Percentiles rank a stretch among this genome's conserved stretches.
Evolutionary conservation across 2,329 filamentous ascomycete genomes (phyloP).

Genomic region (Claviceps citrina): DNA sequence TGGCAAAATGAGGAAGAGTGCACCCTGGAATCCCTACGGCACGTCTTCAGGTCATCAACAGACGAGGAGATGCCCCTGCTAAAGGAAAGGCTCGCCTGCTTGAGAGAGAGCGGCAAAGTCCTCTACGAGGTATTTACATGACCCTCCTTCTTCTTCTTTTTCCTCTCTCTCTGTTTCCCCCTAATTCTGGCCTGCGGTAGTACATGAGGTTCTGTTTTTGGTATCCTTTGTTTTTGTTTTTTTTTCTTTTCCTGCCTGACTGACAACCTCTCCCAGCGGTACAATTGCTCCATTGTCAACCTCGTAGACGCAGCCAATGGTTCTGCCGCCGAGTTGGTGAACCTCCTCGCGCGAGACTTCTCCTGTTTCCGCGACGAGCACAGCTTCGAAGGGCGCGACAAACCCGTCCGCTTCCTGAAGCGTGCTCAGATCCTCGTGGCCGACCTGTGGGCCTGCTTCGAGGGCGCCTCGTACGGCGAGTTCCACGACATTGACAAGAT

Average conservation of each 20-base stretch:
- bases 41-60: slow-evolving; percentile 77
- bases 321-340: slow-evolving; percentile 74
- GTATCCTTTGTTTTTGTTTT: background rate
- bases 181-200: background rate
- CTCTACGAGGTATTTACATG: slow-evolving; percentile 49
- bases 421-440: slow-evolving; percentile 92
- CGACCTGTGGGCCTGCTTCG: slow-evolving; percentile 91
- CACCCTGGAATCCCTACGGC: slow-evolving; percentile 53
- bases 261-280: slow-evolving; percentile 37
- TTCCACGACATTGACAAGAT: slow-evolving; percentile 89
- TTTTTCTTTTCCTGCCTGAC: background rate
- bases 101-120: slow-evolving; percentile 70
- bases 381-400: slow-evolving; percentile 53
- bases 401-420: slow-evolving; percentile 70
- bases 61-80: slow-evolving; percentile 79
- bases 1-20: slow-evolving; percentile 69
- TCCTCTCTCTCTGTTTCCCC: too few relatives aligned
- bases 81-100: slow-evolving; percentile 57
- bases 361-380: slow-evolving; percentile 74
- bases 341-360: slow-evolving; percentile 70
- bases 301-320: slow-evolving; percentile 59
- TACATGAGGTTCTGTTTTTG: background rate
- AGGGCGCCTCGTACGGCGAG: slow-evolving; percentile 60
- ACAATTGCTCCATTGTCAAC: slow-evolving; percentile 56
- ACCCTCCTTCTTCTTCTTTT: background rate